phyloP scores from a whole-genome alignment of 1,284 basidiomycete species.

The Ganoderma sinense region DNA sequence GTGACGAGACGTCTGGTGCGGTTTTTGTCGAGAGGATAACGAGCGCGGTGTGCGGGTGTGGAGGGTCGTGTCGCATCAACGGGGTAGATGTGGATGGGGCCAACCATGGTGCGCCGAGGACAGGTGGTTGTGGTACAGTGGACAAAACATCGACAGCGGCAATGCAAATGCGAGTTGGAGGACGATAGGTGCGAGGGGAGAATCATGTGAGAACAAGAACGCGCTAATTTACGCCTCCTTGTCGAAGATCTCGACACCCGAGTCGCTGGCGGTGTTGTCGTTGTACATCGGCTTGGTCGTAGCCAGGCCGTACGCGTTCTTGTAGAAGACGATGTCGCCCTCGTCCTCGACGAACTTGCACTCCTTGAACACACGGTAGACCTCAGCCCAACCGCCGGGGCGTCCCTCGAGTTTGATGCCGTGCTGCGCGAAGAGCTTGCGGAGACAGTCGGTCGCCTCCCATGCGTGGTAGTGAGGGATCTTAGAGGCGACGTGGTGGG shows the following conservation, averaged over 20 bases:
- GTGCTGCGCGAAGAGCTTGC: conserved; percentile 74
- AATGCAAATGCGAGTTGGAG: not conserved
- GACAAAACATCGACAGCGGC: conserved; percentile 2
- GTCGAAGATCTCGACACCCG: conserved; percentile 80
- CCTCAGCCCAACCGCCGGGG: conserved; percentile 82
- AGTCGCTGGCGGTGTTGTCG: conserved; percentile 79
- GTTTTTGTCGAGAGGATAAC: not conserved
- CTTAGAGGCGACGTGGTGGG: conserved; percentile 91
- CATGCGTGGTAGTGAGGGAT: conserved; percentile 95
- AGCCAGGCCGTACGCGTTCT: conserved; percentile 85
- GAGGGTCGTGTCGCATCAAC: not conserved
- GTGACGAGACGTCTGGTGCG: not conserved
- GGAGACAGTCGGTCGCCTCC: conserved; percentile 93
- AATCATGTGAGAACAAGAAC: not conserved
- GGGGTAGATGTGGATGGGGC: not conserved
- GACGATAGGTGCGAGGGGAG: not conserved
- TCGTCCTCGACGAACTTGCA: conserved; percentile 96
- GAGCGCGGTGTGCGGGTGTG: not conserved
- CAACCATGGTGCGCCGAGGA: not conserved
- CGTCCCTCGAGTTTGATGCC: conserved; percentile 69
- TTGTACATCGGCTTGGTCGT: conserved; percentile 69
- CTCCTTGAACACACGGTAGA: conserved; percentile 75
- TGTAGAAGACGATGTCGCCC: conserved; percentile 92
- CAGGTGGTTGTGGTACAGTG: not conserved
- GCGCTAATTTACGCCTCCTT: conserved; percentile 39